Base-by-base conservation (phyloP, 1,284 basidiomycete genomes). In the Rhizoctonia solani region DNA sequence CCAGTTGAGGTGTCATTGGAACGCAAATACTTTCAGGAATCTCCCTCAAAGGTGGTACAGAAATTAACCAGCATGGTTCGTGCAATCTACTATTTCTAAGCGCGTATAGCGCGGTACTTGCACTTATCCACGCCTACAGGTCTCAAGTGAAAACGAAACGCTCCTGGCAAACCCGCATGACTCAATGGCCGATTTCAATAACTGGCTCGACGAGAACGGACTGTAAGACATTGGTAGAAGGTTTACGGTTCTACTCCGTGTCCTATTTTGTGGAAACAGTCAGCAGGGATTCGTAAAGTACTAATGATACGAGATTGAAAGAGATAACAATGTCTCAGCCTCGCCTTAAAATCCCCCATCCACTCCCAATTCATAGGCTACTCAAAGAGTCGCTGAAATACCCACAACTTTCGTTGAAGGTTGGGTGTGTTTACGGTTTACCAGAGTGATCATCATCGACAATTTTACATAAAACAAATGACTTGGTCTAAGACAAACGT, bases 401-500 rank as follows among this genome's bases (percentile, higher is more conserved):
- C 54, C 61, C 13, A 21, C 53, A 34, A 54, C 16, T 39, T 54
- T 39, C 53, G 30, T 32, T 21, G 25, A 32, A 30, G 21, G 37
- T 50, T 65, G 61, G 61, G 61, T 65, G 61, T 42, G 61, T 65
- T 65, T 63, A 54, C 61, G 61, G 61, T 65, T 65, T 65, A 65
- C 61, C 61, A 65, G 61, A 65, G 61, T 65, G 19, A 65, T 65
- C 61, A 65, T 65, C 61, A 53, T 19, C 41, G 50, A 54, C 61
- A 21, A n/a, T 11, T 21, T 44, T 21, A 11, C 14, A 32, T n/a
- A 23, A 42, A 11, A 23, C 23, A 54, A 42, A 32, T n/a, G 54
- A 9, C 21, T 13, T 39, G 32, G 14, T 46, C 27, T 42, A 47
- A 54, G 49, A 9, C 39, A 37, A 37, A 65, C 61, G 61, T 65